Evolutionary conservation across 768 basidiomycete genomes (phyloP), one percentile per base, ranked within the genome.

Genomic region (Antrodiella citrinella): DNA sequence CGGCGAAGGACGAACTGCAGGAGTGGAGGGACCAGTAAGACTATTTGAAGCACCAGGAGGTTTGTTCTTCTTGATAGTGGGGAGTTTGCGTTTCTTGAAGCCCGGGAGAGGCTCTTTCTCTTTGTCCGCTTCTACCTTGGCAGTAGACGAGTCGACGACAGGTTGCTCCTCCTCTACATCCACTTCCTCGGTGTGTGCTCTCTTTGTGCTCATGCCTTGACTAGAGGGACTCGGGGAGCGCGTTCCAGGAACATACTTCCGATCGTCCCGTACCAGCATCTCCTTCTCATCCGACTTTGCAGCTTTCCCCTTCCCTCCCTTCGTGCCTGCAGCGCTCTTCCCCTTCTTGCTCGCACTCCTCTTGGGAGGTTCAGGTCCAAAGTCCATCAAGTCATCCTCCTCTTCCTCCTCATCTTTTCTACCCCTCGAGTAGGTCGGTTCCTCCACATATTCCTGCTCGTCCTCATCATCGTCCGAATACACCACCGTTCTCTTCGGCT

Each of bases 41-140:
- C 61, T 57, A 13, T 62, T 52, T 10, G 59, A 44, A 7, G 62
- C 45, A 5, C 49, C 50, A 1, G 57, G 21, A n/a, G 61, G 56
- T 62, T 83, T 82, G 64, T 71, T 78, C 67, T 84, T 84, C 69
- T 77, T 84, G 53, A 85, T 85, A n/a, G 76, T 67, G 0, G 83
- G 81, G 19, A 82, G 69, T 60, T 84, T 86, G 35, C 70, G 75
- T 62, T 81, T 84, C 69, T 78, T 82, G n/a, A 35, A 35, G 15
- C 64, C 60, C n/a, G 69, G 68, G 21, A 61, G 64, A 24, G 54
- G 50, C 12, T 60, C 1, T 44, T 52, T 25, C 4, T 69, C 66
- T 44, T 56, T 51, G n/a, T 60, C 51, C 3, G 67, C 59, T 11
- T 69, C 62, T 21, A 64, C 59, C 10, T 69, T n/a, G 18, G 51